Conservation (phyloP, 116 monocot species). For the Zostera marina region DNA sequence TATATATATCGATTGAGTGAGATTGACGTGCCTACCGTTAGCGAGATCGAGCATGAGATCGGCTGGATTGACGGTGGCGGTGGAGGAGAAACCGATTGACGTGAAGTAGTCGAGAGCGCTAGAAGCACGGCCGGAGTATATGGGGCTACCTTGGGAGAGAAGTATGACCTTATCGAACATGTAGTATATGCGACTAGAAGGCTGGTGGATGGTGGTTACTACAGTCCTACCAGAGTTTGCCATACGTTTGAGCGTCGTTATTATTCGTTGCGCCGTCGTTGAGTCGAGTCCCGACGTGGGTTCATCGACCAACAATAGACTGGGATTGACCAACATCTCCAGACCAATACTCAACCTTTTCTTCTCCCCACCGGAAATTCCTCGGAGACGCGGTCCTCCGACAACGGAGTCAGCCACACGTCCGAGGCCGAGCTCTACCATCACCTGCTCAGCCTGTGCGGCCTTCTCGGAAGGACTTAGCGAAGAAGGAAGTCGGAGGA, state of each 20-base stretch:
- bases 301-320: conserved; percentile 35
- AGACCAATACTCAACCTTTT: conserved; percentile 40
- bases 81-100: conserved; percentile 44
- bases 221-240: conserved; percentile 45
- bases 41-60: conserved; percentile 91
- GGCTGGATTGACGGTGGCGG: conserved; percentile 57
- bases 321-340: conserved; percentile 42
- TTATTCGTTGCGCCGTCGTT: conserved; percentile 16
- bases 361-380: conserved; percentile 42
- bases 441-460: conserved; percentile 13
- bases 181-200: conserved; percentile 65
- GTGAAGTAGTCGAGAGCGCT: conserved; percentile 52
- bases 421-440: conserved; percentile 26
- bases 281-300: conserved; percentile 35
- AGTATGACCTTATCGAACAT: conserved; percentile 89
- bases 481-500: conserved; percentile 24
- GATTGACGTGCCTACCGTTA: conserved; percentile 33
- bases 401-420: conserved; percentile 24
- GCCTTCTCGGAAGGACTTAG: conserved; percentile 18
- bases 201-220: conserved; percentile 85
- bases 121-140: conserved; percentile 63
- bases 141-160: conserved; percentile 60
- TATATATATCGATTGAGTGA: neutral
- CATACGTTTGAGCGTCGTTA: conserved; percentile 12
- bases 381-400: conserved; percentile 21